Evolutionary conservation across 208 protist genomes (phyloP).

Genomic region (Naegleria lovaniensis): DNA sequence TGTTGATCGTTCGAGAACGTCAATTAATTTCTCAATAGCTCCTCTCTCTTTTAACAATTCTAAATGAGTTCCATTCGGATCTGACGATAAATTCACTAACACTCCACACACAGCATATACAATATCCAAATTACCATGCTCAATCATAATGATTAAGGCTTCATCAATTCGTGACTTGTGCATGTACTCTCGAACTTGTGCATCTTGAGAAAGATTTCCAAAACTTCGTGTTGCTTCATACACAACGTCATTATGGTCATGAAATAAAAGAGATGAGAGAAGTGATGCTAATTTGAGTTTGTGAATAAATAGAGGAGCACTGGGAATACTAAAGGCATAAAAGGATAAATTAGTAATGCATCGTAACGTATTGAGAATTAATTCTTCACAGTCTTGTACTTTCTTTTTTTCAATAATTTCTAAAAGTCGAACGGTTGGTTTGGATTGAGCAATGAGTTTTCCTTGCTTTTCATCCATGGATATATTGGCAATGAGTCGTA

Average conservation of each 20-base stretch:
- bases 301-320: neutral
- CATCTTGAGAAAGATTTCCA: neutral
- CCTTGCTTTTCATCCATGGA: neutral
- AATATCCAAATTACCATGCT: neutral
- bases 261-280: neutral
- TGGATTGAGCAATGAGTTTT: neutral
- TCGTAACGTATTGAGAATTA: neutral
- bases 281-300: neutral
- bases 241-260: neutral
- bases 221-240: neutral
- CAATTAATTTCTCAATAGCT: neutral
- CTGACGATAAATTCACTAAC: neutral
- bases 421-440: neutral
- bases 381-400: neutral
- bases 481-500: constrained; percentile 17
- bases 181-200: neutral
- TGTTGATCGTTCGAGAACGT: neutral
- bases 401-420: neutral
- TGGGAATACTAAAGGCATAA: neutral
- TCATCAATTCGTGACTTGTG: neutral
- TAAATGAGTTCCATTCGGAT: neutral
- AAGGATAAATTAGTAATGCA: constrained; percentile 12
- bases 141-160: neutral
- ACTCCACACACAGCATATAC: neutral
- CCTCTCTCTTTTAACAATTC: neutral